A percentile compares a stretch with the other conserved stretches of the same genome.
Evolutionary conservation across 805 yeast species (phyloP).

Genomic region (Starmerella apis): DNA sequence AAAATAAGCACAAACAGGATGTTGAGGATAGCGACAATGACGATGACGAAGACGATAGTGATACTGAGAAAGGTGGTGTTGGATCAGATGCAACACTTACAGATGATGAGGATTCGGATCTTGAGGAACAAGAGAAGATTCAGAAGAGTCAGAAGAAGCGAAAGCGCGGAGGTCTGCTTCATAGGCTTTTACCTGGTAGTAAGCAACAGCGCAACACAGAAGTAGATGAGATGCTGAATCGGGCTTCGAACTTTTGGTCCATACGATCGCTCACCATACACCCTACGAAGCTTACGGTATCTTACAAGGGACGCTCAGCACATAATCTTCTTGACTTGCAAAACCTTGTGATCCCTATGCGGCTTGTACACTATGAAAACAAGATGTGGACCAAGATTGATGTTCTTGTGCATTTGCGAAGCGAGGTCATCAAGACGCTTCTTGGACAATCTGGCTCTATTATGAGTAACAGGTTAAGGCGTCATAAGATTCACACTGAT

Average conservation of each 20-base stretch:
- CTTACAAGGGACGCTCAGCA: constrained; percentile 52
- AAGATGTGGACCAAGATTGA: constrained; percentile 68
- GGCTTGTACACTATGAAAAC: constrained; percentile 47
- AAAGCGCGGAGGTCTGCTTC: background rate
- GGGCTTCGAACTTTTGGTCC: constrained; percentile 66
- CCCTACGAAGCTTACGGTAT: constrained; percentile 48
- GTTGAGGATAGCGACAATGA: constrained; percentile 15
- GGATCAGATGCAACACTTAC: background rate
- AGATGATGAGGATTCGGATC: background rate
- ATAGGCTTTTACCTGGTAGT: background rate
- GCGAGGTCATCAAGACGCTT: constrained; percentile 35
- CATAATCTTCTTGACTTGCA: constrained; percentile 66
- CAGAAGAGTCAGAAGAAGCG: background rate
- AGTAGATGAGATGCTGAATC: constrained; percentile 53
- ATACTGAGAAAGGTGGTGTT: constrained; percentile 2
- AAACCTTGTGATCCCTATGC: constrained; percentile 56
- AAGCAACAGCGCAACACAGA: constrained; percentile 27
- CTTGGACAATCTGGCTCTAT: constrained; percentile 57
- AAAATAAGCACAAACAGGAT: constrained; percentile 3
- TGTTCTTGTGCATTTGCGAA: constrained; percentile 50
- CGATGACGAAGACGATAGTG: no score
- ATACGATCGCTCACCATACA: constrained; percentile 48
- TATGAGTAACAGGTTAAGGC: constrained; percentile 58
- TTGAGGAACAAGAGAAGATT: background rate
- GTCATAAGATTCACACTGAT: constrained; percentile 18